Evolutionary conservation across 768 basidiomycete species (phyloP).

Genomic region (Termitomyces sp.): DNA sequence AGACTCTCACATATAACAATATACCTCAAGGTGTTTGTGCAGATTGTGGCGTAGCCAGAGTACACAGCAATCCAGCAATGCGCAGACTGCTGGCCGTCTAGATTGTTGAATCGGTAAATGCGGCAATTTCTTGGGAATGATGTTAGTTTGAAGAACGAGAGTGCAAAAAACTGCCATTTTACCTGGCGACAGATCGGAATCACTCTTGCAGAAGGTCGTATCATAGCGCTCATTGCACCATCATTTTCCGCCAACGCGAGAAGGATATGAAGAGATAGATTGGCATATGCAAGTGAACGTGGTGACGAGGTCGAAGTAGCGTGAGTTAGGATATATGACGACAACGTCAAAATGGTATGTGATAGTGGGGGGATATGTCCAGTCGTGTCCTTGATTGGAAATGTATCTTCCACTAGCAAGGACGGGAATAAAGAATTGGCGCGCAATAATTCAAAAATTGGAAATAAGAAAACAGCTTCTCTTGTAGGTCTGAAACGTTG

Average conservation of each 20-base stretch:
- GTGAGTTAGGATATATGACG: constrained; percentile 64
- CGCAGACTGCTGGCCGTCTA: constrained; percentile 44
- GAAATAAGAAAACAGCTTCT: constrained; percentile 50
- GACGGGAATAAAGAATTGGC: constrained; percentile 43
- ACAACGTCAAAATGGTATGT: constrained; percentile 47
- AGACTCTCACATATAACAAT: constrained; percentile 46
- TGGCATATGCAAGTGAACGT: constrained; percentile 58
- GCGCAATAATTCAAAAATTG: constrained; percentile 55
- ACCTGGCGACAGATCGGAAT: constrained; percentile 65
- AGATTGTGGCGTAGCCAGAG: constrained; percentile 70
- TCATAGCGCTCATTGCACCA: constrained; percentile 39
- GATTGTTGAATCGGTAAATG: constrained; percentile 34
- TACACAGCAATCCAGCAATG: constrained; percentile 61
- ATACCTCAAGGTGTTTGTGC: constrained; percentile 53
- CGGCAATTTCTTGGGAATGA: constrained; percentile 39
- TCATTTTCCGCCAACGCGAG: constrained; percentile 45
- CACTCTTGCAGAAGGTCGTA: constrained; percentile 29
- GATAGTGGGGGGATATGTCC: constrained; percentile 26
- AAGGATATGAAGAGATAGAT: constrained; percentile 47
- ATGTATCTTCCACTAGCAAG: constrained; percentile 36
- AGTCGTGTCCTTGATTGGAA: constrained; percentile 16
- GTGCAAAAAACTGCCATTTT: constrained; percentile 3
- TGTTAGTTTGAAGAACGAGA: neutral
- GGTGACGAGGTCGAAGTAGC: constrained; percentile 55
- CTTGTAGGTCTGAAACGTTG: constrained; percentile 50